Conservation (phyloP, 805 yeast species). For the Metschnikowia lunata region DNA sequence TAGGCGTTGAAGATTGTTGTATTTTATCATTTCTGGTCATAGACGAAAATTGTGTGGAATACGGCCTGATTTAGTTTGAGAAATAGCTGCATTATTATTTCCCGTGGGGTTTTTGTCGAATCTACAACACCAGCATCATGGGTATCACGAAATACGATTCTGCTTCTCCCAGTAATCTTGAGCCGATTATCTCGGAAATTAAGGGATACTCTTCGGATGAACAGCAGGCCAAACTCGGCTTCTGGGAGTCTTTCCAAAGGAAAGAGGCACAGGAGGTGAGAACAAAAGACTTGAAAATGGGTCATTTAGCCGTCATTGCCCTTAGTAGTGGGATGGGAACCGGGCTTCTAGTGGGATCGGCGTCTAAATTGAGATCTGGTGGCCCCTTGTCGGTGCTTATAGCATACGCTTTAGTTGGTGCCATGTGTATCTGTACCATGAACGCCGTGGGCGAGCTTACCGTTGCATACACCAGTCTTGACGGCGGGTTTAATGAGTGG, state of each 20-base stretch:
- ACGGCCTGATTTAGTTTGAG: background rate
- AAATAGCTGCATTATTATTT: background rate
- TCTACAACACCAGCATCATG: background rate
- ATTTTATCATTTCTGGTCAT: too few relatives aligned
- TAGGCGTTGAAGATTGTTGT: too few relatives aligned
- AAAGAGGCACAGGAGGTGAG: constrained; percentile 9
- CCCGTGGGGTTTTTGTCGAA: too few relatives aligned
- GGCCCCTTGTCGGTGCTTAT: constrained; percentile 24
- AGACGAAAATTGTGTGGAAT: too few relatives aligned
- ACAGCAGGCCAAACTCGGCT: constrained; percentile 3
- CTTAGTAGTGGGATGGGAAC: constrained; percentile 39
- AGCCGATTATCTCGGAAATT: constrained; percentile 17
- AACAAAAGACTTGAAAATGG: constrained; percentile 16
- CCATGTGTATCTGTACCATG: constrained; percentile 30
- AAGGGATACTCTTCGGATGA: constrained; percentile 9
- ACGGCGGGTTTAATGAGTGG: constrained; percentile 32
- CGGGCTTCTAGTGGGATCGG: constrained; percentile 41
- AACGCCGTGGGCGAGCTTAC: constrained; percentile 50
- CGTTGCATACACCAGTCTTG: constrained; percentile 50
- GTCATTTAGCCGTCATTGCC: constrained; percentile 33
- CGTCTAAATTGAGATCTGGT: constrained; percentile 23
- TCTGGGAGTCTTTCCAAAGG: constrained; percentile 17
- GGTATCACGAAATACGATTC: constrained; percentile 6
- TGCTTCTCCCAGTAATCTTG: constrained; percentile 9
- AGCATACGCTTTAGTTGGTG: constrained; percentile 23